Conservation (phyloP, 805 yeast species). For the Metschnikowia kunwiensis region DNA sequence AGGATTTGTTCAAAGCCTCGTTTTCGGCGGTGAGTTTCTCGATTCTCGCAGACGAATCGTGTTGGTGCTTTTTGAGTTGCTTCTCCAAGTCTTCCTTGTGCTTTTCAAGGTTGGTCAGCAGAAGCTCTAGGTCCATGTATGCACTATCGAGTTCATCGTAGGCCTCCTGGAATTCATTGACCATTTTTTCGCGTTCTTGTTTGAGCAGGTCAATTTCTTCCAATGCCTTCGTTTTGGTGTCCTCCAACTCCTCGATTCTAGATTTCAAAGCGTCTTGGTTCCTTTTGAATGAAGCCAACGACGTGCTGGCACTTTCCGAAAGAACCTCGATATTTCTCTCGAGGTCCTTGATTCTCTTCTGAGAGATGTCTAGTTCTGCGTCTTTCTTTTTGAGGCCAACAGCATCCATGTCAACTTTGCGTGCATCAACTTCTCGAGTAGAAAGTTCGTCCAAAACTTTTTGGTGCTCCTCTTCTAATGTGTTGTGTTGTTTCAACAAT, state of each 20-base stretch:
- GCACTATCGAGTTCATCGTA: slow-evolving; percentile 17
- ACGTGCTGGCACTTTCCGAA: slow-evolving; percentile 12
- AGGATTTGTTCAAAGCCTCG: slow-evolving; percentile 8
- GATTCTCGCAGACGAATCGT: slow-evolving; percentile 8
- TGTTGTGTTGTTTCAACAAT: slow-evolving; percentile 1
- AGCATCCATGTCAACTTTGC: not conserved
- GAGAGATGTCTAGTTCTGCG: slow-evolving; percentile 3
- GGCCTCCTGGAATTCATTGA: slow-evolving; percentile 22
- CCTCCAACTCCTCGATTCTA: slow-evolving; percentile 21
- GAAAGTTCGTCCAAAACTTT: not conserved
- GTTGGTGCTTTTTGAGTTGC: slow-evolving; percentile 8
- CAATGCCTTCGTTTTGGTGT: slow-evolving; percentile 20
- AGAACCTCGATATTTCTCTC: slow-evolving; percentile 17
- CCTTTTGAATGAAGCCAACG: slow-evolving; percentile 10
- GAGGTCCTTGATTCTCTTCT: slow-evolving; percentile 14
- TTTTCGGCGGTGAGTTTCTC: slow-evolving; percentile 11
- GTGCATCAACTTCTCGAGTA: not conserved
- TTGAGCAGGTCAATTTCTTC: slow-evolving; percentile 23
- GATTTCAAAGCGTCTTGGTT: slow-evolving; percentile 12
- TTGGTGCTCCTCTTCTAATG: slow-evolving; percentile 2
- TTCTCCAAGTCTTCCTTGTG: slow-evolving; percentile 16
- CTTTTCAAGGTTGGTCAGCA: slow-evolving; percentile 14
- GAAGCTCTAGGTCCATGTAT: slow-evolving; percentile 15
- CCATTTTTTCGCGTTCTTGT: slow-evolving; percentile 21
- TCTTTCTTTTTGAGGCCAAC: slow-evolving; percentile 1